Evolutionary conservation across 106 monocot species (phyloP), one percentile per base, ranked within the genome.

Genomic region (Posidonia australis): DNA sequence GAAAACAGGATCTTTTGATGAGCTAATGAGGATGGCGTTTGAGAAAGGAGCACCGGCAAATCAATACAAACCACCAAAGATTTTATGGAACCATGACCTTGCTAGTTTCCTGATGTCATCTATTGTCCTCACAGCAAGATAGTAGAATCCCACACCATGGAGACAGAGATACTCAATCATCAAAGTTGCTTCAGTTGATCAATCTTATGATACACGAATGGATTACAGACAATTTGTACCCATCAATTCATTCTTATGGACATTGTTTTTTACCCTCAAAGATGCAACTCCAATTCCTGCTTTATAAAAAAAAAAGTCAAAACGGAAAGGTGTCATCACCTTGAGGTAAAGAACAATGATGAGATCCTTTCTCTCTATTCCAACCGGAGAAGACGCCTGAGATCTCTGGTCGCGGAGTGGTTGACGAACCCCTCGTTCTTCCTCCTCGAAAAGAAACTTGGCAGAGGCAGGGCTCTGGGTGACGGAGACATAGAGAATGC

Each of bases 401-500:
- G 79, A 59, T 76, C 79, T 46, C 4, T 42, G 6, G 80, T 77
- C 24, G 74, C 75, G 41, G 27, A 58, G 14, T 55, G 30, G 54
- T 65, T 43, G 26, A 64, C 56, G 1, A 46, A 12, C 36, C 44
- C 69, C 27, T 9, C 42, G 57, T 14, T 51, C 49, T 13, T 21
- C 58, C 27, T 71, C 73, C 20, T 68, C 22, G 54, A 55, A 12
- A 41, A 27, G 56, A 79, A 84, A 26, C 77, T 56, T n/a, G 84
- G 84, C 56, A 80, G 64, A 36, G 84, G 84, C 49, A 84, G 57
- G 31, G 67, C 46, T 59, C 73, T 63, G 9, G 84, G 84, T 18
- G 84, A 84, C 7, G 84, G 84, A 11, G 84, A 80, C n/a, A 48
- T 26, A 31, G 77, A 59, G 65, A 77, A 67, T 27, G 70, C 80